These are phyloP conservation scores for Xylariaceae sp. DNA, from an alignment of 2,329 filamentous ascomycete species.

Conservation along the genomic window DNA sequence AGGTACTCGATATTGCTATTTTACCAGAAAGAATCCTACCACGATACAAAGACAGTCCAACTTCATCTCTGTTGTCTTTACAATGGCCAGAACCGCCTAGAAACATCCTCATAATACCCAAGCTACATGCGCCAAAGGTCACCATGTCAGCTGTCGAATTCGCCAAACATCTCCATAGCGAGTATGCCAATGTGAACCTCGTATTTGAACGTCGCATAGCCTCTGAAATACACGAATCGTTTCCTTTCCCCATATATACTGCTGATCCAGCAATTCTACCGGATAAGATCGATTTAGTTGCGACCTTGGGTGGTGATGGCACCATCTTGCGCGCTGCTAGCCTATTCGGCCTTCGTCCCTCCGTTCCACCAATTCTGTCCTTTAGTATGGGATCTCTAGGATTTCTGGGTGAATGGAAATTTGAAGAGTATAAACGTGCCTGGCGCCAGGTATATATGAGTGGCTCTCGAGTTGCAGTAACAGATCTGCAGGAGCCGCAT, in stretches of 20 bases:
- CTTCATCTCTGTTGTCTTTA: constrained; percentile 52
- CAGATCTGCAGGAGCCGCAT: constrained; percentile 39
- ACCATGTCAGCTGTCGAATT: constrained; percentile 51
- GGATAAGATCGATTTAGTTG: constrained; percentile 79
- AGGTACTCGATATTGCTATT: constrained; percentile 47
- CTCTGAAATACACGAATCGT: constrained; percentile 61
- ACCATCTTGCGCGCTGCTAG: constrained; percentile 84
- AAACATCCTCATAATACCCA: constrained; percentile 57
- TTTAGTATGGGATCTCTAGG: constrained; percentile 97
- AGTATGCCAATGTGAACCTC: constrained; percentile 77
- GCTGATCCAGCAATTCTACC: constrained; percentile 54
- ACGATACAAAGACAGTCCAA: constrained; percentile 57
- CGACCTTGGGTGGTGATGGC: constrained; percentile 89
- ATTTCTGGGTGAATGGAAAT: constrained; percentile 96
- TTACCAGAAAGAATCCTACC: constrained; percentile 58
- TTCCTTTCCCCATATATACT: constrained; percentile 72
- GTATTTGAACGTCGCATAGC: constrained; percentile 80
- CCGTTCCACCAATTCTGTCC: constrained; percentile 84
- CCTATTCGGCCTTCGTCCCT: constrained; percentile 74
- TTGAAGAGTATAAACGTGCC: constrained; percentile 84
- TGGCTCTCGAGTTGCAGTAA: constrained; percentile 49
- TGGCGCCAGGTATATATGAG: constrained; percentile 91
- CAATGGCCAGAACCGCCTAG: constrained; percentile 52
- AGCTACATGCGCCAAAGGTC: constrained; percentile 53
- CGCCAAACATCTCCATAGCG: constrained; percentile 68